Conservation (phyloP, 495 filamentous ascomycete genomes). For the Aspergillus carlsbadensis region DNA sequence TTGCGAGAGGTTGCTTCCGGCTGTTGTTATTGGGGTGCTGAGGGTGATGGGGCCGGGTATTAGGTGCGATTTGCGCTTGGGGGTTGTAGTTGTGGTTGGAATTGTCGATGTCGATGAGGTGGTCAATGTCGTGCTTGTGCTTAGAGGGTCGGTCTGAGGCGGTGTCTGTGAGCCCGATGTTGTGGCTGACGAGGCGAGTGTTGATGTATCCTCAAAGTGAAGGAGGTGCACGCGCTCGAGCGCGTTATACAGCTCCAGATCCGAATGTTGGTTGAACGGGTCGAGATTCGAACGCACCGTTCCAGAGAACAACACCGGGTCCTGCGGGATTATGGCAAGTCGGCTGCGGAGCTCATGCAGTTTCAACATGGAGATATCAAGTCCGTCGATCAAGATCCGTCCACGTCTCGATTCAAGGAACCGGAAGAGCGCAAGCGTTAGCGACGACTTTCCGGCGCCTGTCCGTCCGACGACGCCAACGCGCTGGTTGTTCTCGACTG, state of each 20-base stretch:
- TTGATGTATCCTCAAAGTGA: constrained; percentile 37
- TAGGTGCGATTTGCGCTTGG: constrained; percentile 4
- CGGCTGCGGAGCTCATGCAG: constrained; percentile 71
- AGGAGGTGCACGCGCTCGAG: constrained; percentile 76
- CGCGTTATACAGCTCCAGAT: constrained; percentile 70
- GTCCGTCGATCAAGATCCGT: constrained; percentile 69
- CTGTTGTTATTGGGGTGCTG: constrained; percentile 65
- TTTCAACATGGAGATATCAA: constrained; percentile 73
- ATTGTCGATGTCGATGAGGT: constrained; percentile 16
- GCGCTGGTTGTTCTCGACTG: constrained; percentile 67
- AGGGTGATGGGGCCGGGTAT: constrained; percentile 63
- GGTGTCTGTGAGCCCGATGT: background rate
- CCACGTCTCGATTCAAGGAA: constrained; percentile 75
- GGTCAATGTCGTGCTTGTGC: background rate
- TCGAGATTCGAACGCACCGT: constrained; percentile 83
- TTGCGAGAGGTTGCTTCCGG: constrained; percentile 79
- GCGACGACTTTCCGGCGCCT: constrained; percentile 82
- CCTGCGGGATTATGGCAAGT: constrained; percentile 82
- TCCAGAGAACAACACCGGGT: constrained; percentile 84
- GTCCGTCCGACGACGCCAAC: constrained; percentile 85
- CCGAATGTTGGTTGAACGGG: constrained; percentile 70
- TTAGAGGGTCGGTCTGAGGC: constrained; percentile 1
- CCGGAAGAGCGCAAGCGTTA: constrained; percentile 80
- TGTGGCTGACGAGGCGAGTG: constrained; percentile 33
- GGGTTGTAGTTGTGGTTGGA: too few relatives aligned